phyloP scores from a whole-genome alignment of 1,139 yeast species.

The Wickerhamiella pararugosa region DNA sequence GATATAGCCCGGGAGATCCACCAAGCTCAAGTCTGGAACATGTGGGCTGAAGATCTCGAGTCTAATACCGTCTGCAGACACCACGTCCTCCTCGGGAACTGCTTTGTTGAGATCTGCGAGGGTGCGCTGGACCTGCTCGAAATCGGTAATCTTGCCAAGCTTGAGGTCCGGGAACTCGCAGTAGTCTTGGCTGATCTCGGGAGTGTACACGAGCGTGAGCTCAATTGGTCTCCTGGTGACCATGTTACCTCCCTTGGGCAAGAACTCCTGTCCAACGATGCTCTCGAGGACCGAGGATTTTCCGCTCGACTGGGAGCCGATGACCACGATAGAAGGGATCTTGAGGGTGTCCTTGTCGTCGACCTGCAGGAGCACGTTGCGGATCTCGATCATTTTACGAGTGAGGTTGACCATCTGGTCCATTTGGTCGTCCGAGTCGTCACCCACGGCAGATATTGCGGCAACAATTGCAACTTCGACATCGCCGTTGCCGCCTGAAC shows the following conservation, averaged over 20 bases:
- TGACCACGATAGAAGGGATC: constrained; percentile 87
- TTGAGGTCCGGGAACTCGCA: constrained; percentile 92
- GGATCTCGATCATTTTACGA: constrained; percentile 90
- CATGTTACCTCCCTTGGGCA: constrained; percentile 92
- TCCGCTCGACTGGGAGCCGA: constrained; percentile 96
- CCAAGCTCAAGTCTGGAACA: constrained; percentile 86
- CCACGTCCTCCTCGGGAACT: constrained; percentile 72
- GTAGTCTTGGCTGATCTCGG: constrained; percentile 52
- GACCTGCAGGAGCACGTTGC: constrained; percentile 60
- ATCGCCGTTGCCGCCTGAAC: constrained; percentile 7
- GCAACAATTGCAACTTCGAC: constrained; percentile 22
- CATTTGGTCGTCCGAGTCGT: constrained; percentile 21
- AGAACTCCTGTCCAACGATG: constrained; percentile 84
- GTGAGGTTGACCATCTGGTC: constrained; percentile 64
- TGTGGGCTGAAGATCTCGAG: constrained; percentile 79
- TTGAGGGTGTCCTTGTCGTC: constrained; percentile 67
- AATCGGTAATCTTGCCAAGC: constrained; percentile 69
- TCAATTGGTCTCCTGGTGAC: constrained; percentile 93
- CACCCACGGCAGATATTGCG: constrained; percentile 24
- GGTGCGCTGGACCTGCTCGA: constrained; percentile 71
- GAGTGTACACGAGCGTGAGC: constrained; percentile 77
- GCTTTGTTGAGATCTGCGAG: constrained; percentile 81
- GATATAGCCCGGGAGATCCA: constrained; percentile 94
- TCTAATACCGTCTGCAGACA: constrained; percentile 84
- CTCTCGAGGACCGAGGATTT: constrained; percentile 88